Base-by-base conservation (phyloP, 2,329 filamentous ascomycete genomes). In the Aspergillus sp. region DNA sequence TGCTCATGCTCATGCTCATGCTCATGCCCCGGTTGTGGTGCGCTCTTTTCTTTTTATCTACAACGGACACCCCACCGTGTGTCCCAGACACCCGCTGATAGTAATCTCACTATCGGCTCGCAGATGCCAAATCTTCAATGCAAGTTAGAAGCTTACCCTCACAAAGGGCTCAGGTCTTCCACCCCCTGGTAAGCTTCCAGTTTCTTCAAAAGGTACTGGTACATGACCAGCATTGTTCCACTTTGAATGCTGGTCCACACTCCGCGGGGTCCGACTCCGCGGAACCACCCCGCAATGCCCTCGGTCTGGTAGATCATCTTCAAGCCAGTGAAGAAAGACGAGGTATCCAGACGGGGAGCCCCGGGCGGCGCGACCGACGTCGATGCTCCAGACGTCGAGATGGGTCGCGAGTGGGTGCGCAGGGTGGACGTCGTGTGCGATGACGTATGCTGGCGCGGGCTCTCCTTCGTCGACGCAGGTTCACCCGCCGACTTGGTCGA, bases 181-280 rank as follows among this genome's bases (percentile, higher is more conserved):
- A 61, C 32, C n/a, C 55, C 59, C 47, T 74, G 78, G 68, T 81
- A 78, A n/a, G 77, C 67, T 61, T 93, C 90, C 66, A 98, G 84
- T 77, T 89, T 87, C 70, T 90, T 88, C 72, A 98, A 79, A 58
- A 98, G 81, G 62, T 89, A 90, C 79, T 98, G 94, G 76, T 98
- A 98, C 75, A 97, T 82, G 69, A 98, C 93, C 73, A 98, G 82
- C 94, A 98, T 98, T 66, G 92, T 96, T 45, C 93, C 91, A 72
- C 91, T 97, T 80, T 99, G 95, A 60, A 98, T 91, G 71, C 94
- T 97, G 21, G 95, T 99, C 95, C 95, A 99, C 13, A 98, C 91
- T 59, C 89, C 89, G 57, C 95, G 87, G 1, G 95, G 95, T 0
- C 94, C 94, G 1, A 99, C 94, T 25, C 95, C 95, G 60, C 95